These are phyloP conservation scores for Solanum peruvianum DNA, from an alignment of 257 asterid genomes.

Conservation along the genomic window DNA sequence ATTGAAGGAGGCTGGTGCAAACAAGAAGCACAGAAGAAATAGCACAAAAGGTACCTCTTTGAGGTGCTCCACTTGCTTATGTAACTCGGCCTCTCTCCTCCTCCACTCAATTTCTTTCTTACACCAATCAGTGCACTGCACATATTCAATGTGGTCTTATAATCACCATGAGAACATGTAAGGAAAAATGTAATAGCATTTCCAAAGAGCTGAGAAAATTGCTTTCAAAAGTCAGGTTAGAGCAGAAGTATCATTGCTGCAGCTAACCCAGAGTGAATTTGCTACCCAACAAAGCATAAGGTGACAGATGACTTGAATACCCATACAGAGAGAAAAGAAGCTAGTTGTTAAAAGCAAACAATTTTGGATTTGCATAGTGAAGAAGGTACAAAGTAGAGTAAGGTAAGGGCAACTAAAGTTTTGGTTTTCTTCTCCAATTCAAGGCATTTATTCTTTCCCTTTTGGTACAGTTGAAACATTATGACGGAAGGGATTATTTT, in stretches of 20 bases:
- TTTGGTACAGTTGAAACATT: neutral
- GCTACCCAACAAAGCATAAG: neutral
- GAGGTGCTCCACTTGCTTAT: conserved; percentile 31
- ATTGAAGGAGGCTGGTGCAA: neutral
- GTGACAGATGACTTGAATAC: neutral
- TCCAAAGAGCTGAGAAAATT: neutral
- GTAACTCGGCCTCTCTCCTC: conserved; percentile 52
- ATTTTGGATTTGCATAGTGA: neutral
- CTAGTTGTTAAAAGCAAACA: neutral
- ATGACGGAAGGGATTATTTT: neutral
- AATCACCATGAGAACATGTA: neutral
- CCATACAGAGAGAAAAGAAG: neutral
- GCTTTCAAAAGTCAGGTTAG: neutral
- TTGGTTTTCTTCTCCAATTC: neutral
- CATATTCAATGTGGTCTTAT: neutral
- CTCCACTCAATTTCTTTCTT: conserved; percentile 59
- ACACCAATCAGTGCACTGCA: conserved; percentile 46
- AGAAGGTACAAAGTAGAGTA: neutral
- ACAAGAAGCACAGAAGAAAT: neutral
- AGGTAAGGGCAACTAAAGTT: neutral
- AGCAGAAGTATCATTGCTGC: neutral
- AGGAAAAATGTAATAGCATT: neutral
- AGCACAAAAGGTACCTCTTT: conserved; percentile 28
- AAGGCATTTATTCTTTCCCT: neutral
- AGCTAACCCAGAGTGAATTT: neutral